Evolutionary conservation across 768 basidiomycete species (phyloP), one percentile per base, ranked within the genome.

Genomic region (Gautieria morchelliformis): DNA sequence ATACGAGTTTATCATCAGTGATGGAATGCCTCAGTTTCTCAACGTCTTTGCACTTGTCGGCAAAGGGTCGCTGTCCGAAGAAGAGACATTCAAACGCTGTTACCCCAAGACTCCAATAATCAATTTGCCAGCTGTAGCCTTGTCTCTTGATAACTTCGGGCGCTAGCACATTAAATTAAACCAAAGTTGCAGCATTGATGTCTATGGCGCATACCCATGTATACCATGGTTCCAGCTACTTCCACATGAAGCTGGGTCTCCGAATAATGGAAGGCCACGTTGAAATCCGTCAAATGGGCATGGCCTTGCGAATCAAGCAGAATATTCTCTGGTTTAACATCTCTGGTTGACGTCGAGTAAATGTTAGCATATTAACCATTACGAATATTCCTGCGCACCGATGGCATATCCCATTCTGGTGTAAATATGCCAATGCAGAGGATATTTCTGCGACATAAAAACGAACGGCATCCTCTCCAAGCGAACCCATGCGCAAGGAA

Each of bases 141-240:
- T 27, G 14, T 15, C 53, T 17, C n/a, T n/a, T 27, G 19, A 56
- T 20, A 6, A 56, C 35, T 39, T 56, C 53, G 19, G 53, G 53
- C 15, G 53, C 53, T 56, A 27, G n/a, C 4, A 15, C 22, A n/a
- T 4, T 49, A n/a, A 54, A 24, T 48, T 9, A 30, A 52, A 62
- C 72, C 46, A 33, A 30, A 24, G 3, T 27, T 7, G 48, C 32
- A 20, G 32, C 3, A 12, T 9, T 9, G 12, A 49, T 30, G 24
- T 17, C 22, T 30, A 11, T 49, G 32, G 8, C 45, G 3, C 48
- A 49, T 39, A 74, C 74, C 94, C 96, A 99, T 99, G 73, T 99
- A 99, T 0, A 96, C 95, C 92, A 99, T 94, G 66, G 90, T 93
- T 4, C 96, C 96, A 7, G 96, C 95, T 15, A 99, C 89, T 59